Conservation (phyloP, 352 stramenopile genomes). For the Globisporangium abappressorium region DNA sequence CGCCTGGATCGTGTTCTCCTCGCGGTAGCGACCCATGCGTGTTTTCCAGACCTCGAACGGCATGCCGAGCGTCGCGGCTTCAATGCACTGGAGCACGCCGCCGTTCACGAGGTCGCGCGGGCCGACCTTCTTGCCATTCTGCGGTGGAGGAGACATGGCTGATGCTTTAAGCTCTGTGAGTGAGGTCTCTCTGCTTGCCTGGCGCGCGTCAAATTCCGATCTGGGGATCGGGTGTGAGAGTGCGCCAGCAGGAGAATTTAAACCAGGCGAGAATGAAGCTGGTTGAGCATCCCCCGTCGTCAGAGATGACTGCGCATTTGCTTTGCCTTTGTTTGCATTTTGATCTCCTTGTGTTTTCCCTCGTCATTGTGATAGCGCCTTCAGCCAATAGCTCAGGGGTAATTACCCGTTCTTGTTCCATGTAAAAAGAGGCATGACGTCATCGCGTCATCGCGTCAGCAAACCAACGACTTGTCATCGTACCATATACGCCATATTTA, state of each 20-base stretch:
- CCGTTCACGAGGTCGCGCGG: slow-evolving; percentile 76
- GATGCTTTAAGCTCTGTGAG: slow-evolving; percentile 12
- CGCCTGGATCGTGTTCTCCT: slow-evolving; percentile 73
- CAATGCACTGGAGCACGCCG: slow-evolving; percentile 84
- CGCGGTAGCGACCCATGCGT: slow-evolving; percentile 88
- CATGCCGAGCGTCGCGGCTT: slow-evolving; percentile 89
- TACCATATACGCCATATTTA: too few species aligned
- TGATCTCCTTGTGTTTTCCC: background rate
- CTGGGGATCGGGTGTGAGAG: slow-evolving; percentile 8
- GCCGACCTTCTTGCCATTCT: slow-evolving; percentile 80
- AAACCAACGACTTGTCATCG: background rate
- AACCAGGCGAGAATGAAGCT: background rate
- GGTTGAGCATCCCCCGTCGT: background rate
- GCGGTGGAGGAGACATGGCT: slow-evolving; percentile 48
- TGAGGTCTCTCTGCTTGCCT: background rate
- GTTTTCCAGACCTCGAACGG: slow-evolving; percentile 94
- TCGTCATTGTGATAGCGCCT: slow-evolving; percentile 2
- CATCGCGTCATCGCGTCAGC: slow-evolving; percentile 14
- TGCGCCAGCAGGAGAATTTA: background rate
- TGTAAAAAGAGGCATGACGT: slow-evolving; percentile 17
- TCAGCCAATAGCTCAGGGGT: slow-evolving; percentile 11
- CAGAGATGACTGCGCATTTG: slow-evolving; percentile 8
- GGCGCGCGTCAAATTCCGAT: slow-evolving; percentile 15
- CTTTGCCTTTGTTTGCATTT: background rate
- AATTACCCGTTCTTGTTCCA: slow-evolving; percentile 12